Evolutionary conservation across 768 basidiomycete species (phyloP), one percentile per base, ranked within the genome.

Genomic region (Solioccasus polychromus): DNA sequence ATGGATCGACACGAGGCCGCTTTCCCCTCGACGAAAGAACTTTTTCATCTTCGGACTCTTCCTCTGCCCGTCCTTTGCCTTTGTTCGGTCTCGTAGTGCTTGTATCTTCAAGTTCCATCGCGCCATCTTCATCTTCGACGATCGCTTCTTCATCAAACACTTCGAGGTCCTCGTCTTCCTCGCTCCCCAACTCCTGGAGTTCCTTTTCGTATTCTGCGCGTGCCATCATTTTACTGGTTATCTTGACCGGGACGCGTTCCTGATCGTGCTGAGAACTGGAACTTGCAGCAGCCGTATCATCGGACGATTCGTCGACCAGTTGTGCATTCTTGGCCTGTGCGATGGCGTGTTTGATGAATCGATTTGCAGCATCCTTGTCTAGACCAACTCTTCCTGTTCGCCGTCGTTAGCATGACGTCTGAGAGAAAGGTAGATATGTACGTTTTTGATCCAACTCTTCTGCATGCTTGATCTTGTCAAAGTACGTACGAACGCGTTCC

Each of bases 261-360:
- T 19, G 34, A 15, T 22, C 37, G 19, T n/a, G n/a, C n/a, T n/a
- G n/a, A n/a, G 47, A 36, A 22, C 49, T 59, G 14, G 63, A 44
- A 20, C 50, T 35, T 31, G 55, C 35, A 6, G 14, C 42, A 11
- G 44, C 25, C 10, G 31, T 11, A 4, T 24, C 35, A 9, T 50
- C 57, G 1, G 64, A 48, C 14, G 53, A 57, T 34, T 67, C 68
- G 38, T 73, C 66, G 6, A 62, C 61, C 65, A 69, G 57, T 52
- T 26, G 41, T 1, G 36, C 48, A 31, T 66, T 56, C 39, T 75
- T 73, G 11, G 78, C 79, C 62, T 84, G 83, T 2, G 84, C 68
- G 34, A 91, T 88, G 23, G 88, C 87, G 60, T 87, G 76, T 64
- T 84, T 87, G 63, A 93, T 92, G 66, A 93, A 93, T 24, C 91